A percentile compares a stretch with the other conserved stretches of the same genome.
Evolutionary conservation across 179 eudicot genomes (phyloP).

Genomic region (Camellia oleifera): DNA sequence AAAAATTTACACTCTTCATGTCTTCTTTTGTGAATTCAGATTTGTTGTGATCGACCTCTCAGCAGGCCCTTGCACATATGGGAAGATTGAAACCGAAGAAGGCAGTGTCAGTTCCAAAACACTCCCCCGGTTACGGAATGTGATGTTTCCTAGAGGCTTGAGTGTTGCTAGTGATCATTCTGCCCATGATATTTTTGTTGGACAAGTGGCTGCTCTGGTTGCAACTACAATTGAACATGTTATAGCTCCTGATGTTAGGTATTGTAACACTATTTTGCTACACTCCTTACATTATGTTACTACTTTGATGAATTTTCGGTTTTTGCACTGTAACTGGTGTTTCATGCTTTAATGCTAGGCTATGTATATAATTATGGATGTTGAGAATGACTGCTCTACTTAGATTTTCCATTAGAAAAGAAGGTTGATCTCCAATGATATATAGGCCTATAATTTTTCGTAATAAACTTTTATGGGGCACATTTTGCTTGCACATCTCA

Average conservation of each 20-base stretch:
- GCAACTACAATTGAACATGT: too few species aligned
- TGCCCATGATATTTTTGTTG: too few species aligned
- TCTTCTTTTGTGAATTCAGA: too few species aligned
- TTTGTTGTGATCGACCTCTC: too few species aligned
- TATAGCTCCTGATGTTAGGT: constrained; percentile 64
- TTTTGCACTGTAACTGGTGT: neutral
- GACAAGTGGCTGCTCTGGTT: too few species aligned
- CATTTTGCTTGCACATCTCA: neutral
- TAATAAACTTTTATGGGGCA: neutral
- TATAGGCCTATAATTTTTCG: neutral
- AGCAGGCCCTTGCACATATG: too few species aligned
- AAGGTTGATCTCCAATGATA: neutral
- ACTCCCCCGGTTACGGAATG: too few species aligned
- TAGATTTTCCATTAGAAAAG: neutral
- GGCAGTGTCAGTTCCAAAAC: too few species aligned
- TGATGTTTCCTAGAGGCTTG: too few species aligned
- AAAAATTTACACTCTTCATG: too few species aligned
- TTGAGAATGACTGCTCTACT: neutral
- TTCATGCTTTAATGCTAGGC: neutral
- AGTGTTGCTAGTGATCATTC: too few species aligned
- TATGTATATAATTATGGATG: neutral
- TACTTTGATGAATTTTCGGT: neutral
- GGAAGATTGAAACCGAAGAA: too few species aligned
- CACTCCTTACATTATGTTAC: neutral
- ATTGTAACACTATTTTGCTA: neutral